These are phyloP conservation scores for Amauroascus niger DNA, from an alignment of 2,329 filamentous ascomycete genomes.

Conservation along the genomic window DNA sequence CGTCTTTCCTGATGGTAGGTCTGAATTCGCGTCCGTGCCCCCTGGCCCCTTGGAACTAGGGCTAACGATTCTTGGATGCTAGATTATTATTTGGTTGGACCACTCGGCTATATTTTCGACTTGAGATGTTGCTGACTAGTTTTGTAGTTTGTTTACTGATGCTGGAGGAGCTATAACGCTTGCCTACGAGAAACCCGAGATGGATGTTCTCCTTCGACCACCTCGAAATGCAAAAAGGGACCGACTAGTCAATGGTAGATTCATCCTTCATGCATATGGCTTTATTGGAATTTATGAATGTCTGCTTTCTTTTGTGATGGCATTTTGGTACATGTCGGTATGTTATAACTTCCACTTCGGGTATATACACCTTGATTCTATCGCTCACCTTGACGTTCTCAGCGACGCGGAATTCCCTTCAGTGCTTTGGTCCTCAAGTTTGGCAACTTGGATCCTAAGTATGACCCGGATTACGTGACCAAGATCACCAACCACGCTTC, in stretches of 20 bases:
- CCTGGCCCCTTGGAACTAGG: background rate
- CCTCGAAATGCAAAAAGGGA: slow-evolving; percentile 61
- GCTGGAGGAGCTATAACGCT: slow-evolving; percentile 62
- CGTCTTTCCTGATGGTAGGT: slow-evolving; percentile 56
- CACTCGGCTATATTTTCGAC: background rate
- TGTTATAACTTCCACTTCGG: slow-evolving; percentile 27
- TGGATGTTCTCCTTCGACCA: slow-evolving; percentile 59
- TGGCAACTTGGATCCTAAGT: slow-evolving; percentile 43
- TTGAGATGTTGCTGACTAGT: slow-evolving; percentile 15
- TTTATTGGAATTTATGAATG: slow-evolving; percentile 58
- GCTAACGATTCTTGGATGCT: background rate
- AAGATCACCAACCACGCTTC: slow-evolving; percentile 54
- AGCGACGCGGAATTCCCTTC: slow-evolving; percentile 55
- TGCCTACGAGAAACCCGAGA: slow-evolving; percentile 67
- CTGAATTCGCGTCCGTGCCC: background rate
- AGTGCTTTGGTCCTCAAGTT: slow-evolving; percentile 58
- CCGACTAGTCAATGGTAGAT: slow-evolving; percentile 61
- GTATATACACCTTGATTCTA: background rate
- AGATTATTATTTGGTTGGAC: slow-evolving; percentile 51
- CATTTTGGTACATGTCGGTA: slow-evolving; percentile 52
- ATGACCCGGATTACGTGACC: slow-evolving; percentile 47
- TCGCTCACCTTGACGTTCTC: background rate
- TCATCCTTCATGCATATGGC: slow-evolving; percentile 64
- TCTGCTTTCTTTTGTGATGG: slow-evolving; percentile 52
- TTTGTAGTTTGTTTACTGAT: slow-evolving; percentile 57